Conservation (phyloP, 2,329 filamentous ascomycete genomes). For the Neofusicoccum umdonicola region DNA sequence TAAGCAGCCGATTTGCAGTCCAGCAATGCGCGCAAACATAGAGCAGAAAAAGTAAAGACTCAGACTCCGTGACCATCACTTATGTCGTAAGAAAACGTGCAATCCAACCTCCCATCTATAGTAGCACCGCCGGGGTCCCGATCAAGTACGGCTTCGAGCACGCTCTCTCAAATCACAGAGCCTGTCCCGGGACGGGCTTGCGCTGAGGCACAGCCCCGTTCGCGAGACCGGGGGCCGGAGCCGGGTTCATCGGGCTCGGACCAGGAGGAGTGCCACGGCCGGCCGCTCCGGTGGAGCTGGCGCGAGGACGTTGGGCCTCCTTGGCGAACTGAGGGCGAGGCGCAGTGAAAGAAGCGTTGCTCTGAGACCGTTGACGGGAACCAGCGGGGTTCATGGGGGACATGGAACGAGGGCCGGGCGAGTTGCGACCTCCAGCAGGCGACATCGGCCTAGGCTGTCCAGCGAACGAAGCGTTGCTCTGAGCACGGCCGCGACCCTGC, state of each 20-base stretch:
- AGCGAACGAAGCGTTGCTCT: slow-evolving; percentile 39
- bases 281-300: slow-evolving; percentile 29
- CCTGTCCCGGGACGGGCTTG: slow-evolving; percentile 50
- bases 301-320: slow-evolving; percentile 25
- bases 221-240: slow-evolving; percentile 18
- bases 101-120: slow-evolving; percentile 3
- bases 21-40: not conserved
- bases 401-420: slow-evolving; percentile 46
- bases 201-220: slow-evolving; percentile 34
- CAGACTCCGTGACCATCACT: slow-evolving; percentile 15
- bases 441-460: slow-evolving; percentile 33
- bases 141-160: not conserved
- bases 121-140: not conserved
- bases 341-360: slow-evolving; percentile 36
- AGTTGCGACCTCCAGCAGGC: slow-evolving; percentile 45
- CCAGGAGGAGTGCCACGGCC: slow-evolving; percentile 30
- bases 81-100: slow-evolving; percentile 3
- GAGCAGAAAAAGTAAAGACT: not conserved
- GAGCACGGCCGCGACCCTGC: slow-evolving; percentile 29
- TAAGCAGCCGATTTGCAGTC: not conserved
- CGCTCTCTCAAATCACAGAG: slow-evolving; percentile 31
- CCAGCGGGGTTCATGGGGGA: slow-evolving; percentile 35
- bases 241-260: slow-evolving; percentile 38
- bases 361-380: slow-evolving; percentile 34
- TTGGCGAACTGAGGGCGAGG: slow-evolving; percentile 22